Base-by-base conservation (phyloP, 768 basidiomycete species). In the Kwoniella pini region DNA sequence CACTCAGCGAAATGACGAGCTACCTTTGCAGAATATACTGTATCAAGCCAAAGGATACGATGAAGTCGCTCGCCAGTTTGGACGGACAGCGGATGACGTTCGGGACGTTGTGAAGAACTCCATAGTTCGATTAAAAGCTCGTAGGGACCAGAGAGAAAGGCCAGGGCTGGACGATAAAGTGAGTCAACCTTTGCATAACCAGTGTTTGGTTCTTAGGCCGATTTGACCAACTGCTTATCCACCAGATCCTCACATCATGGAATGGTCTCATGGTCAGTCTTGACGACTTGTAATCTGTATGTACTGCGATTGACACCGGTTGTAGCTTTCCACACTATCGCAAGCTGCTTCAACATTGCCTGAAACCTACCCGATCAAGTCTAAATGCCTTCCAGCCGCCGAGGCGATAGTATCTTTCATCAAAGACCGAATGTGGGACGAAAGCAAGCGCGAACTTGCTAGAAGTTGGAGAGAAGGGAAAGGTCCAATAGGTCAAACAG, bases 151-250 rank as follows among this genome's bases (percentile, higher is more conserved):
- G 58, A 63, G 81, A 17, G 80, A 80, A 13, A 63, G 78, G 19
- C 81, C 81, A 9, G 80, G 80, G 46, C 61, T 80, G 36, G 81
- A 82, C 64, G 81, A 82, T 65, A 82, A 82, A 54, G 60, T 63
- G 56, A 28, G 49, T 44, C 30, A 30, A 19, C n/a, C 6, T 24
- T 9, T 22, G n/a, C 17, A 13, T 26, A 24, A 11, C 21, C 6
- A 31, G 7, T 17, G 15, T 31, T 54, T 5, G 6, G 19, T 11
- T 5, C 24, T n/a, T 45, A 10, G 24, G 59, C 42, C 54, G 51
- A 54, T 19, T 9, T n/a, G 38, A 5, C 15, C 15, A 36, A 36
- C n/a, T n/a, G n/a, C n/a, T n/a, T n/a, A 36, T 36, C 7, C 22
- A 10, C 19, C 48, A 65, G 74, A 79, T 82, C 40, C 45, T 82